Percentiles rank a stretch among this genome's conserved stretches.
Evolutionary conservation across 176 grass and related monocot species (phyloP).

Genomic region (Avena eriantha): DNA sequence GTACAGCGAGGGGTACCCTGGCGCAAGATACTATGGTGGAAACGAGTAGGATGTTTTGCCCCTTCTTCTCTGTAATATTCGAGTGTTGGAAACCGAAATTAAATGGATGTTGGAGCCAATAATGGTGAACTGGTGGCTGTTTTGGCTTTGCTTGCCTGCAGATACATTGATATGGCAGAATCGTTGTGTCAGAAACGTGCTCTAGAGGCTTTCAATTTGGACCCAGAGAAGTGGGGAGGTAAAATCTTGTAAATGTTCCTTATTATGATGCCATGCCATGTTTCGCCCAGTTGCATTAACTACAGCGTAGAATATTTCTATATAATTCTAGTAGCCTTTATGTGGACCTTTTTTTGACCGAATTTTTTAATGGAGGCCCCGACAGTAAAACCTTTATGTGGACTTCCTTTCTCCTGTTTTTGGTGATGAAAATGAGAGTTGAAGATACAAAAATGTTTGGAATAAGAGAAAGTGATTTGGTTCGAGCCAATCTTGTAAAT

Average conservation of each 20-base stretch:
- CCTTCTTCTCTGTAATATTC: not conserved
- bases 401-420: not conserved
- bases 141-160: conserved; percentile 52
- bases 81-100: conserved; percentile 12
- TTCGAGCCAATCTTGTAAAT: conserved; percentile 23
- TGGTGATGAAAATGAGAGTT: conserved; percentile 1
- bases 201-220: conserved; percentile 82
- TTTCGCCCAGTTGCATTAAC: not conserved
- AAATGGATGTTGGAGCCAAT: not conserved
- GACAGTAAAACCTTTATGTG: not conserved
- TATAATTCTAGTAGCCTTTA: conserved; percentile 10
- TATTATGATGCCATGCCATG: conserved; percentile 1
- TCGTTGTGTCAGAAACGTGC: conserved; percentile 94
- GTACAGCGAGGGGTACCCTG: conserved; percentile 98
- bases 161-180: conserved; percentile 97
- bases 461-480: not conserved
- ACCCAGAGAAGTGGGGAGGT: conserved; percentile 99
- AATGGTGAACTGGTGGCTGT: conserved; percentile 17
- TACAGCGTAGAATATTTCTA: not conserved
- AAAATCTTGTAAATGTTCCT: conserved; percentile 21
- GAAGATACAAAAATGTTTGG: not conserved
- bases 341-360: not conserved
- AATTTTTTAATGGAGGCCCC: not conserved
- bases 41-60: conserved; percentile 69
- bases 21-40: conserved; percentile 98